phyloP scores from a whole-genome alignment of 495 filamentous ascomycete species.

The Neurospora tetrasperma region DNA sequence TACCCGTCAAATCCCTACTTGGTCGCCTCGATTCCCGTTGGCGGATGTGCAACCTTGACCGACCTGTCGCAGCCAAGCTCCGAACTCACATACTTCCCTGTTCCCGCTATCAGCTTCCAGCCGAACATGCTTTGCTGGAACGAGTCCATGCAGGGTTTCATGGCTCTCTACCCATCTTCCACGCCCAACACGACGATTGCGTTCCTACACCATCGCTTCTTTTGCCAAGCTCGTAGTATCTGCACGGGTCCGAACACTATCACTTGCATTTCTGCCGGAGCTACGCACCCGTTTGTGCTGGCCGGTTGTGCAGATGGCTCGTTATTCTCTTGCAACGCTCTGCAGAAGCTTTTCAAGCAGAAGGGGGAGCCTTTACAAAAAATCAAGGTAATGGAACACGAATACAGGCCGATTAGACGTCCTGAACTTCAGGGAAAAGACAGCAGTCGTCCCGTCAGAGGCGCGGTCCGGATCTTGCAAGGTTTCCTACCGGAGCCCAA shows the following conservation, averaged over 20 bases:
- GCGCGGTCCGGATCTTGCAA: slow-evolving; percentile 32
- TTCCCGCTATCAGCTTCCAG: slow-evolving; percentile 35
- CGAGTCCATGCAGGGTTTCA: slow-evolving; percentile 36
- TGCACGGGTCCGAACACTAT: slow-evolving; percentile 34
- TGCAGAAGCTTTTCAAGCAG: slow-evolving; percentile 36
- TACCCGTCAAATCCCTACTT: slow-evolving; percentile 37
- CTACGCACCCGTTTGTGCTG: slow-evolving; percentile 35
- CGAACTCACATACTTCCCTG: slow-evolving; percentile 36
- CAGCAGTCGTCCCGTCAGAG: slow-evolving; percentile 2
- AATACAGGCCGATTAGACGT: slow-evolving; percentile 22
- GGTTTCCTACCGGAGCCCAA: slow-evolving; percentile 42
- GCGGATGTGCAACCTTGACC: slow-evolving; percentile 34
- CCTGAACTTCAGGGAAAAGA: not conserved
- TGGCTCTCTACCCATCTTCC: slow-evolving; percentile 34
- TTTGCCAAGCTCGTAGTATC: slow-evolving; percentile 35
- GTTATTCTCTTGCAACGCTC: slow-evolving; percentile 33
- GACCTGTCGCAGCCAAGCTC: slow-evolving; percentile 35
- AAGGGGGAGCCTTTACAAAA: slow-evolving; percentile 32
- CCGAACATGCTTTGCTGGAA: slow-evolving; percentile 37
- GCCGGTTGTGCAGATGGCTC: slow-evolving; percentile 35
- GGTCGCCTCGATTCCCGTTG: slow-evolving; percentile 35
- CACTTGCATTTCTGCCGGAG: slow-evolving; percentile 33
- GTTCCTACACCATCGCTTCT: slow-evolving; percentile 35
- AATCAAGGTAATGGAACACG: slow-evolving; percentile 37
- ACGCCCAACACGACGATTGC: slow-evolving; percentile 36